Evolutionary conservation across 2,329 filamentous ascomycete genomes (phyloP), one percentile per base, ranked within the genome.

Genomic region (Neofusicoccum cordaticola): DNA sequence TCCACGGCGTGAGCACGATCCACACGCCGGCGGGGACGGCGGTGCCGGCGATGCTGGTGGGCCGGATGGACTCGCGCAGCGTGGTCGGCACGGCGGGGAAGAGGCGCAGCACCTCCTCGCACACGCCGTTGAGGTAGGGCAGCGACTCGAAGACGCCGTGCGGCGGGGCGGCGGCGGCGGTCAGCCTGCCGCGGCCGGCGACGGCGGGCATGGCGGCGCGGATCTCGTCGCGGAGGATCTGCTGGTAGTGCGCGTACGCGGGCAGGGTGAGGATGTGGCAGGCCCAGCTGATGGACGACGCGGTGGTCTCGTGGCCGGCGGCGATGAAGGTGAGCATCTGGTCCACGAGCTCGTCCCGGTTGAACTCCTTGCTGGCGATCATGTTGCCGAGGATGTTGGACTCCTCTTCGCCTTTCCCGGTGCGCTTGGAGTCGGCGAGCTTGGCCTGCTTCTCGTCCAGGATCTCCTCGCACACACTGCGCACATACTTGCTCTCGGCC

Each of bases 241-340:
- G n/a, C 5, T 83, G 82, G 34, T 75, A 76, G 76, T 93, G 89
- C 2, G 90, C 79, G 1, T 87, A 82, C 0, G 84, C 86, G 69
- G 90, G 76, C 22, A 83, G 81, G 70, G 84, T 85, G n/a, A 93
- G 83, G 56, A 87, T 77, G 72, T 91, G 91, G 35, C 87, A 75
- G 5, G 87, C 85, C 88, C 89, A 92, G 17, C 86, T 88, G 75
- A 93, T 81, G 31, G 89, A 82, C 1, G 86, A 83, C 0, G 90
- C 85, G 0, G 89, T 92, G 2, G 90, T 92, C 76, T 92, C 89
- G 74, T 92, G 90, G 15, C 80, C 81, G 1, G 80, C 80, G 3
- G 81, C 81, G 2, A 84, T 68, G 67, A 83, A 82, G 0, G 82
- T 84, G 48, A 84, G 69, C 1, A 83, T 71, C 62, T 84, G 82